These are phyloP conservation scores for Ophiostoma tasmaniense DNA, from an alignment of 2,329 filamentous ascomycete genomes.

Conservation along the genomic window DNA sequence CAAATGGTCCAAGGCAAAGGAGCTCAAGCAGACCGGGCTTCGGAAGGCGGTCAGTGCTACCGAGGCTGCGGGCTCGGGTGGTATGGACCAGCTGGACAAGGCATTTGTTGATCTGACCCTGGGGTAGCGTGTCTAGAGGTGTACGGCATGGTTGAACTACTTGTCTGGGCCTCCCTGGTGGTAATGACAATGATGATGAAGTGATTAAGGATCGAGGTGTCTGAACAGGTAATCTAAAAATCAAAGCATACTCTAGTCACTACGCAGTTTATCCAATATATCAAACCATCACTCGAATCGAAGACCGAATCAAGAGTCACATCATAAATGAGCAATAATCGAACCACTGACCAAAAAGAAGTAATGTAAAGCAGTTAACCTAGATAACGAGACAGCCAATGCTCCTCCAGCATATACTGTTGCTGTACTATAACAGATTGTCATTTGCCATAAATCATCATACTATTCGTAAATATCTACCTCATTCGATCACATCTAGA, in stretches of 20 bases:
- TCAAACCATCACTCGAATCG: neutral
- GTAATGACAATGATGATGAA: no score
- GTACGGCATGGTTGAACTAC: no score
- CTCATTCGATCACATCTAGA: constrained; percentile 16
- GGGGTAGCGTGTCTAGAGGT: neutral
- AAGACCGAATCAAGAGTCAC: neutral
- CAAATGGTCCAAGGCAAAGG: constrained; percentile 46
- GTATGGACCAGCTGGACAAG: constrained; percentile 16
- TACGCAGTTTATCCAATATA: neutral
- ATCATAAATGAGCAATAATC: no score
- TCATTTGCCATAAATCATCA: neutral
- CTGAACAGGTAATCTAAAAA: neutral
- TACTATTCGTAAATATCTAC: neutral
- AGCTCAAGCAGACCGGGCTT: neutral
- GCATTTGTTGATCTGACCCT: constrained; percentile 20
- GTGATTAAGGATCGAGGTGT: neutral
- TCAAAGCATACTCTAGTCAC: neutral
- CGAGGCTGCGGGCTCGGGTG: constrained; percentile 6
- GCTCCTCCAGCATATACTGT: neutral
- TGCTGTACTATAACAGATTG: neutral
- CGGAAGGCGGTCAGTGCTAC: constrained; percentile 15
- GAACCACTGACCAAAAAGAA: neutral
- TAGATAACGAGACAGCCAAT: neutral
- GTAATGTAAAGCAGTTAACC: neutral
- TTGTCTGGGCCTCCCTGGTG: no score